A percentile compares a stretch with the other conserved stretches of the same genome.
phyloP scores from a whole-genome alignment of 2,329 filamentous ascomycete species.

The Colletotrichum neosansevieriae region DNA sequence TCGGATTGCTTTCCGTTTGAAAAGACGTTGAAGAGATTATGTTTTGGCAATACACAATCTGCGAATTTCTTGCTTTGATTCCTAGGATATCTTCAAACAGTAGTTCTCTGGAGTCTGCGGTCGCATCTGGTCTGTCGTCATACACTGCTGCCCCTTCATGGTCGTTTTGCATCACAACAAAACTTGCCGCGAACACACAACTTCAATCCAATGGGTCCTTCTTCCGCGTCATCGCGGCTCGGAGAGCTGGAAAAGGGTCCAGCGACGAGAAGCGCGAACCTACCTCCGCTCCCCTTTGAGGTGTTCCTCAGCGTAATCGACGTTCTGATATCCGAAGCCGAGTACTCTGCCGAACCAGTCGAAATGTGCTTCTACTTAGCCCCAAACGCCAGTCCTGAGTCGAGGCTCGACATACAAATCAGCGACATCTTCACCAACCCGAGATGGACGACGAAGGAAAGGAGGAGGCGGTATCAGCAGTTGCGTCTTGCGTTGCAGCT shows the following conservation, averaged over 20 bases:
- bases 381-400: background rate
- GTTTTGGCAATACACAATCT: no score
- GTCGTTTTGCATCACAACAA: no score
- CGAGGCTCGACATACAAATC: slow-evolving; percentile 2
- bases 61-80: no score
- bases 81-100: no score
- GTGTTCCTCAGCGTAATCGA: slow-evolving; percentile 8
- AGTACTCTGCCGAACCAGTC: background rate
- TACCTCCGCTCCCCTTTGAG: background rate
- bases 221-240: no score
- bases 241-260: background rate
- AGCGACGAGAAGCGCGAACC: background rate
- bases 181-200: no score
- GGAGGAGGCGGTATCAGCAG: background rate
- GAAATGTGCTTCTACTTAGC: background rate
- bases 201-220: no score
- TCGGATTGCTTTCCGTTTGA: no score
- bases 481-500: background rate
- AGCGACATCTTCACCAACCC: slow-evolving; percentile 5
- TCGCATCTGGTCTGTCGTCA: no score
- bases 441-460: background rate
- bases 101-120: no score
- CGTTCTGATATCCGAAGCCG: background rate
- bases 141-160: no score
- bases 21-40: no score